phyloP scores from a whole-genome alignment of 2,329 filamentous ascomycete genomes.

The Stemphylium lycopersici region DNA sequence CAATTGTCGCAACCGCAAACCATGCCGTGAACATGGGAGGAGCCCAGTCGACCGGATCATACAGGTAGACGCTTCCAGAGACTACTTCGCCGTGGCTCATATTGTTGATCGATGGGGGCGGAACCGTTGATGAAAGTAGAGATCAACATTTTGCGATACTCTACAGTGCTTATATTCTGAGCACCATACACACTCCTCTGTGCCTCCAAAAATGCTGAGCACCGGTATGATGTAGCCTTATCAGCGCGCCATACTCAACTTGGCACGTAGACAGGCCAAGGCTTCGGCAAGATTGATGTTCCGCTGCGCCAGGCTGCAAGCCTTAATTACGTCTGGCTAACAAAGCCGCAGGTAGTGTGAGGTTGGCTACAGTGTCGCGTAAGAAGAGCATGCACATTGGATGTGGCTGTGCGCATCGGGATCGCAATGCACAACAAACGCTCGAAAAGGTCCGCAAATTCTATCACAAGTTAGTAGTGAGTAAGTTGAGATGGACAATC shows the following conservation, averaged over 20 bases:
- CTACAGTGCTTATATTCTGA: neutral
- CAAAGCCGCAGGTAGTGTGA: neutral
- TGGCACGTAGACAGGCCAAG: neutral
- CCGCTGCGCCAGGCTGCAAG: neutral
- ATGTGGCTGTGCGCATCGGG: neutral
- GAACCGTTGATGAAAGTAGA: neutral
- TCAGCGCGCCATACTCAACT: neutral
- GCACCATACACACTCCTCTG: too few relatives aligned
- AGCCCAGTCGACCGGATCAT: constrained; percentile 59
- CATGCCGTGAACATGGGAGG: constrained; percentile 58
- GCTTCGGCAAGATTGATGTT: neutral
- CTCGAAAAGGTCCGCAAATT: too few relatives aligned
- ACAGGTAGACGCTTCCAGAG: constrained; percentile 40
- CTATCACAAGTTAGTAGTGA: too few relatives aligned
- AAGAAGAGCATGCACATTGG: neutral
- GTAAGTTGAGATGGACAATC: too few relatives aligned
- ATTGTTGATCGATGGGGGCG: neutral
- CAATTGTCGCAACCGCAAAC: constrained; percentile 51
- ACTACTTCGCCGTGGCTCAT: constrained; percentile 9
- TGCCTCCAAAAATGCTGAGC: neutral
- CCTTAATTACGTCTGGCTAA: neutral
- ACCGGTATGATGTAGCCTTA: neutral
- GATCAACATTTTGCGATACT: neutral
- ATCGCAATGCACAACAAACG: neutral
- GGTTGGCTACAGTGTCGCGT: neutral